Evolutionary conservation across 768 basidiomycete genomes (phyloP).

Genomic region (Tulasnella calospora): DNA sequence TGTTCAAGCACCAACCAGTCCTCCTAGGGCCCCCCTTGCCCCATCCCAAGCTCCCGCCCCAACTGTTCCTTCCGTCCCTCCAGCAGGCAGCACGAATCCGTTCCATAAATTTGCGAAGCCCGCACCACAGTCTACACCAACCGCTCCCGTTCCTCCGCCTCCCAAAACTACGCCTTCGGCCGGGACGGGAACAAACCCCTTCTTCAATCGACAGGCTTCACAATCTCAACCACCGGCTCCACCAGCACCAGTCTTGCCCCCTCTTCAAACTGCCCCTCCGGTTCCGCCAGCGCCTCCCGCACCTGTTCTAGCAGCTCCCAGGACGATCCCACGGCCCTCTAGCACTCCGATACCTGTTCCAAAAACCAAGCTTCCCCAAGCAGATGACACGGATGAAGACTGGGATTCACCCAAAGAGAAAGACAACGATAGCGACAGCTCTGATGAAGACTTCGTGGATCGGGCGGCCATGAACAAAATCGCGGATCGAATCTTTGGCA

Average conservation of each 20-base stretch:
- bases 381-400: conserved; percentile 57
- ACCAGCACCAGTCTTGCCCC: conserved; percentile 32
- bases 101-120: conserved; percentile 64
- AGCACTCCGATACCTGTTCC: conserved; percentile 43
- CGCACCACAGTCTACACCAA: conserved; percentile 23
- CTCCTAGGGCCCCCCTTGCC: conserved; percentile 23
- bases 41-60: conserved; percentile 30
- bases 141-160: conserved; percentile 36
- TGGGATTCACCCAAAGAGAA: conserved; percentile 83
- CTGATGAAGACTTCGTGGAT: conserved; percentile 71
- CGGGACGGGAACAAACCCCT: conserved; percentile 67
- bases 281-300: conserved; percentile 33
- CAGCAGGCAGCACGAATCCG: conserved; percentile 57
- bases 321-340: conserved; percentile 29
- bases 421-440: conserved; percentile 56
- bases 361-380: conserved; percentile 37
- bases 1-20: conserved; percentile 34
- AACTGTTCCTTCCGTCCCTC: conserved; percentile 34
- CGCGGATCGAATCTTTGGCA: conserved; percentile 69
- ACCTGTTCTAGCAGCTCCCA: conserved; percentile 31
- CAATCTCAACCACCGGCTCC: conserved; percentile 33
- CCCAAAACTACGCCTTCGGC: conserved; percentile 37
- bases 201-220: conserved; percentile 51
- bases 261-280: conserved; percentile 41
- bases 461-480: conserved; percentile 63